Evolutionary conservation across 306 rosid species (phyloP), one percentile per base, ranked within the genome.

Genomic region (Spatholobus suberectus): DNA sequence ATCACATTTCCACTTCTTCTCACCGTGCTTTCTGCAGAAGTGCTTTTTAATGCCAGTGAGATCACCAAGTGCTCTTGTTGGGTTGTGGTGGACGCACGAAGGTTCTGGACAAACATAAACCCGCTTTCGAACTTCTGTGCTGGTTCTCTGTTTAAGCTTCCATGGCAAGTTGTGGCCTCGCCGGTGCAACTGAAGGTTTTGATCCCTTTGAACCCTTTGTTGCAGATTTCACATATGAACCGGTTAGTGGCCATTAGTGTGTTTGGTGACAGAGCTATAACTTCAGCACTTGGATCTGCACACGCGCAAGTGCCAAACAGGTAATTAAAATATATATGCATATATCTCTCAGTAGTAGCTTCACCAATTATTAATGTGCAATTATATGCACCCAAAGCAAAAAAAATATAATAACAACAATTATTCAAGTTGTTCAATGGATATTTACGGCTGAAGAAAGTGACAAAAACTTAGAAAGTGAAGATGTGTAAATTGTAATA

Each of bases 131-230:
- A 88, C 54, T 34, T 93, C 96, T 2, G 86, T 77, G 47, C 78
- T 81, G 1, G 85, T 81, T 84, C 97, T 87, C 26, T 92, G 94
- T 58, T 88, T 88, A 1, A 94, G 91, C 91, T 92, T 94, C 97
- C 97, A 94, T 3, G 98, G 98, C 76, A 94, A 82, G 82, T 94
- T 94, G 83, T 94, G 98, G 15, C 98, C 98, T 84, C 98, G 85
- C 54, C 97, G 79, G 79, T 94, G 98, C 27, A 94, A 35, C 55
- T 94, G 98, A 6, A 94, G 94, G 85, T 94, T 94, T 32, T 94
- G 98, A 17, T 94, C 98, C 69, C 98, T 90, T 62, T 92, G 97
- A 63, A 94, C 20, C 98, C 98, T 74, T 94, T 94, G 82, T 89
- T 91, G 86, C 98, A 94, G 17, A 94, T 94, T 76, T 94, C 98